Evolutionary conservation across 352 stramenopile species (phyloP), one percentile per base, ranked within the genome.

Genomic region (Phytophthora ohioensis): DNA sequence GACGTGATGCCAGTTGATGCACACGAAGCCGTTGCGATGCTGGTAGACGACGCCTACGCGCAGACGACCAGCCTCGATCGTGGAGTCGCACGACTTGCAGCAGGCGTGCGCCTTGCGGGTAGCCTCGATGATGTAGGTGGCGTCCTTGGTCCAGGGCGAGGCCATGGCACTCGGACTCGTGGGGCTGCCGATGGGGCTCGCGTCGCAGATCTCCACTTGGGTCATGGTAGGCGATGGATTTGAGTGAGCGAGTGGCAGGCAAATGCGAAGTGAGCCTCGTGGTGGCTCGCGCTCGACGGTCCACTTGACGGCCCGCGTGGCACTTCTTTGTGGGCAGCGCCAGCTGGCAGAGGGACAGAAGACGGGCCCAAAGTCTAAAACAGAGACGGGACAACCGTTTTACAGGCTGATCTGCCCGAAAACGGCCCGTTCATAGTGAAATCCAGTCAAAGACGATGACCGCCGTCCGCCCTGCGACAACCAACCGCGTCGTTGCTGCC

Each of bases 1-100:
- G 62, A 94, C 73, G 68, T 94, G 86, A 71, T 94, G 84, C 86
- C 86, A 94, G 71, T 94, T 92, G 67, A 94, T 92, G 75, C 86
- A 92, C 31, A 92, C 80, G 67, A 91, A 94, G 66, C 86, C 86
- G 60, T 91, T 92, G 69, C 83, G 83, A 69, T 94, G 86, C 71
- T 92, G 86, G 67, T 85, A 94, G 3, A 94, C 84, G 55, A 94
- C 86, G 55, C 86, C 86, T 34, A 94, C 81, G 69, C 86, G 86
- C 48, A 94, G 76, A 48, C 82, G 82, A 13, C 80, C 81, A 47
- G 82, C 67, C 27, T 91, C 82, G 53, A 94, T 92, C 30, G 74
- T 91, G 39, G 60, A 73, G 42, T 91, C 80, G 71, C 86, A 94
- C 67, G 86, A 87, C 69, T 88, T 88, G 71, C 86, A 94, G 78